Base-by-base conservation (phyloP, 176 grass and related monocot genomes). In the Tillandsia leiboldiana region DNA sequence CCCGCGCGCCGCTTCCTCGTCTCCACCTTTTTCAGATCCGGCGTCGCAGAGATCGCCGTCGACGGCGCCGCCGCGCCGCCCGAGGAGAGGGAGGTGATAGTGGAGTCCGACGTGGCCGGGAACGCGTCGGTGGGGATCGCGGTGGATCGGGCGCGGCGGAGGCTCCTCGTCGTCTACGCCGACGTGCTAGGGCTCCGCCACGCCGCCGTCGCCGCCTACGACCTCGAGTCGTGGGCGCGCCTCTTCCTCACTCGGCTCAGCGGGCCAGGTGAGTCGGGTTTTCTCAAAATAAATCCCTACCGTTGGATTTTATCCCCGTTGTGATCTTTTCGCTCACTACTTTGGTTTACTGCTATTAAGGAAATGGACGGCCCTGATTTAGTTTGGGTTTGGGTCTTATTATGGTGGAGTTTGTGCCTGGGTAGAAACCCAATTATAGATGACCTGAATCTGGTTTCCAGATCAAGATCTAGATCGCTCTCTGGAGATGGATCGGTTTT, bases 161-260 rank as follows among this genome's bases (percentile, higher is more conserved):
- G 93, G 15, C 9, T 92, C 18, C 79, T 97, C 68, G 72, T 97
- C 14, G 84, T 71, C 73, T 97, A 92, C 80, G 50, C 84, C 84
- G 82, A 92, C 59, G 23, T 67, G 10, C 26, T 61, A 67, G 47
- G 79, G 71, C 53, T 69, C 33, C 83, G 79, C 26, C 92, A 82
- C 68, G 57, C 75, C 65, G 86, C 86, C 49, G 64, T 97, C 22
- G 93, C 71, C 24, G 93, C 93, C 20, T 97, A 97, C 84, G 86
- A 91, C 2, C 84, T 97, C 53, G 79, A 65, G 13, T 89, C 93
- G 49, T 91, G 86, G 77, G 67, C 68, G 10, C 88, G 83, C 68
- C 63, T 90, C 71, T 97, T 92, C 84, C 73, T 92, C 78, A 74
- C 89, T 11, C 76, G 85, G 3, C 93, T 97, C 58, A 78, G 86